These are phyloP conservation scores for Gloeophyllum trabeum DNA, from an alignment of 768 basidiomycete genomes.

Conservation along the genomic window DNA sequence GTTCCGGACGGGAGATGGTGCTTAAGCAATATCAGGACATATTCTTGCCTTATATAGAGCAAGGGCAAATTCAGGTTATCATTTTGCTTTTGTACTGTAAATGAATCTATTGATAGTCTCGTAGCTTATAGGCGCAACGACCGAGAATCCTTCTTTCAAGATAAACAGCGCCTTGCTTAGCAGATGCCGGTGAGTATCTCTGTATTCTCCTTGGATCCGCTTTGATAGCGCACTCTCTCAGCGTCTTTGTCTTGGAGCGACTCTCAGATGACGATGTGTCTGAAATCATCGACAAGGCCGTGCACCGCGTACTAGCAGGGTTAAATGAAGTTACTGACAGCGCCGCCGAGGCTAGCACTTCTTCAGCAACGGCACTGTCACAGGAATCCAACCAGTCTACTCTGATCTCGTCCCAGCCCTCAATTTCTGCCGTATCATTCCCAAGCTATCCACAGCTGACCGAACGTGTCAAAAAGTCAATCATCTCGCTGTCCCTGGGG, in stretches of 20 bases:
- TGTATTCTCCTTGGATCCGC: not conserved
- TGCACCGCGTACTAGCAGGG: constrained; percentile 21
- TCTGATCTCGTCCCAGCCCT: not conserved
- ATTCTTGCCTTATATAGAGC: constrained; percentile 75
- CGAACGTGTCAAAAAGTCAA: constrained; percentile 30
- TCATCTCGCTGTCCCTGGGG: constrained; percentile 46
- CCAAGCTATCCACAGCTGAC: constrained; percentile 28
- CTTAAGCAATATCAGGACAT: constrained; percentile 39
- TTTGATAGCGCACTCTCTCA: constrained; percentile 14
- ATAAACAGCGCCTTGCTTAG: constrained; percentile 62
- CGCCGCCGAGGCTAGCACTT: constrained; percentile 4
- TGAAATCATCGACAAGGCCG: constrained; percentile 45
- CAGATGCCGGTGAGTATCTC: constrained; percentile 52
- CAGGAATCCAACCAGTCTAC: not conserved
- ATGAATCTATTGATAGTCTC: not conserved
- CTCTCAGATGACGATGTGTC: constrained; percentile 53
- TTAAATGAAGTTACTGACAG: not conserved
- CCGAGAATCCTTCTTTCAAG: constrained; percentile 85
- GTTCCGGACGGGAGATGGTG: not conserved
- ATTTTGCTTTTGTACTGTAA: too few relatives aligned
- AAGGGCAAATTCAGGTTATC: constrained; percentile 60
- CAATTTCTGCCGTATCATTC: not conserved
- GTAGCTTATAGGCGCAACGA: constrained; percentile 73
- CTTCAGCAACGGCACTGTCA: constrained; percentile 8
- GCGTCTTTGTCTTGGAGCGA: constrained; percentile 65